These are phyloP conservation scores for Fusarium pseudocircinatum DNA, from an alignment of 2,329 filamentous ascomycete genomes.

Conservation along the genomic window DNA sequence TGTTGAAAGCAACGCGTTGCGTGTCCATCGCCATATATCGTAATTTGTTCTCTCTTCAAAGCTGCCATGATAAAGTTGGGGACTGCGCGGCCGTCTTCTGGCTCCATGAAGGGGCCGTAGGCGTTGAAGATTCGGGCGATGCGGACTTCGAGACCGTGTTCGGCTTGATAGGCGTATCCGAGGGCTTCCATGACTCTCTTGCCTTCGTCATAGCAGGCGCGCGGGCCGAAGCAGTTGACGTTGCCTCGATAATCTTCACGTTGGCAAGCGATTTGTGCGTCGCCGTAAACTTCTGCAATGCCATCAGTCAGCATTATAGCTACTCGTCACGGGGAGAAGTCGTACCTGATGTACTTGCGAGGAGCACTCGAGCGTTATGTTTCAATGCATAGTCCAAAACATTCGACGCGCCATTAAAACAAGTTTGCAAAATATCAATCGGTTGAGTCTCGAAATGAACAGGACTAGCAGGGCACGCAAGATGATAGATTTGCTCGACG, in stretches of 20 bases:
- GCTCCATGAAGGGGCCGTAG: constrained; percentile 27
- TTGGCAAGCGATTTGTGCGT: constrained; percentile 10
- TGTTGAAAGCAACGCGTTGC: constrained; percentile 31
- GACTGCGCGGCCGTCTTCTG: constrained; percentile 22
- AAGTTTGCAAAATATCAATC: constrained; percentile 35
- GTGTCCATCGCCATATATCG: constrained; percentile 30
- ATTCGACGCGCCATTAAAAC: constrained; percentile 29
- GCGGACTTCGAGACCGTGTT: constrained; percentile 36
- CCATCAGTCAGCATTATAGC: background rate
- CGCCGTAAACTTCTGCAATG: constrained; percentile 26
- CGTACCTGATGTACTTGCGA: constrained; percentile 33
- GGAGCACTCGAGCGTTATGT: constrained; percentile 24
- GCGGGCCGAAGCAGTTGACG: constrained; percentile 53
- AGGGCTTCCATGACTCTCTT: constrained; percentile 53
- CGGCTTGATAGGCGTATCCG: constrained; percentile 42
- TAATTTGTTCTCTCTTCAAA: constrained; percentile 20
- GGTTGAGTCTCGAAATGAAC: constrained; percentile 29
- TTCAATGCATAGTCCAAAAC: constrained; percentile 29
- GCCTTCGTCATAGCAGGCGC: constrained; percentile 55
- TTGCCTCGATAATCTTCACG: constrained; percentile 51
- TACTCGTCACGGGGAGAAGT: rapidly evolving
- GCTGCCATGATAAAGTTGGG: constrained; percentile 37
- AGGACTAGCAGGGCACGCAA: constrained; percentile 31
- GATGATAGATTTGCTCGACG: constrained; percentile 35
- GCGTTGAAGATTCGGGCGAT: constrained; percentile 37